phyloP scores from a whole-genome alignment of 176 grass and related monocot genomes.

The Metroxylon sagu region DNA sequence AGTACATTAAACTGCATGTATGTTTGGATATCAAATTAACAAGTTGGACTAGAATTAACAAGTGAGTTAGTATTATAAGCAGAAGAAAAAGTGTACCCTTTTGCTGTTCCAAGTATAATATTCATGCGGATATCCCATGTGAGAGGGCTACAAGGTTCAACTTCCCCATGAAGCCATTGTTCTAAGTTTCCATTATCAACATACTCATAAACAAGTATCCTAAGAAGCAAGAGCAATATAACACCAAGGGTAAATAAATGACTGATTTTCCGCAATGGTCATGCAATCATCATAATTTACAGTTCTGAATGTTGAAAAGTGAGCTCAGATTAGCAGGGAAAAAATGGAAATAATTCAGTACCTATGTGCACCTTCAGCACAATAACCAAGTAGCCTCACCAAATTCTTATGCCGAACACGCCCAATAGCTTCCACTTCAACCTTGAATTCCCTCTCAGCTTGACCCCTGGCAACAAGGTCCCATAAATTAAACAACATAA shows the following conservation, averaged over 20 bases:
- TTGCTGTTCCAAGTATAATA: slow-evolving; percentile 70
- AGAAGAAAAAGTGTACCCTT: slow-evolving; percentile 35
- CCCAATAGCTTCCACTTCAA: slow-evolving; percentile 89
- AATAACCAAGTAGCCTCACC: slow-evolving; percentile 70
- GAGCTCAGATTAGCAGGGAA: too few species aligned
- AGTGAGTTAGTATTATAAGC: not conserved
- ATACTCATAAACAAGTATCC: slow-evolving; percentile 88
- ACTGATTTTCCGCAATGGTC: too few species aligned
- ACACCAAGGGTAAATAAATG: not conserved
- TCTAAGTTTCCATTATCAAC: slow-evolving; percentile 85
- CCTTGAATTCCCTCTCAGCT: slow-evolving; percentile 81
- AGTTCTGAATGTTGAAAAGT: not conserved
- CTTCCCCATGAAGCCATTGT: slow-evolving; percentile 81
- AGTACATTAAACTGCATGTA: slow-evolving; percentile 56
- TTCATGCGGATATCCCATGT: slow-evolving; percentile 73
- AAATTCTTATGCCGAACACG: slow-evolving; percentile 89
- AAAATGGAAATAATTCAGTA: not conserved
- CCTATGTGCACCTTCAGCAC: slow-evolving; percentile 77
- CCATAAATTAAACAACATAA: too few species aligned
- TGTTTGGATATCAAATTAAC: not conserved
- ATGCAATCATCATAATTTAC: too few species aligned
- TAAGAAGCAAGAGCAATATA: slow-evolving; percentile 11
- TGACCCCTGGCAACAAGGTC: slow-evolving; percentile 38
- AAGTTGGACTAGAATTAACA: not conserved
- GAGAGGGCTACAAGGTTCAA: slow-evolving; percentile 47